These are phyloP conservation scores for Ogataea parapolymorpha DNA, from an alignment of 805 yeast species.

Conservation along the genomic window DNA sequence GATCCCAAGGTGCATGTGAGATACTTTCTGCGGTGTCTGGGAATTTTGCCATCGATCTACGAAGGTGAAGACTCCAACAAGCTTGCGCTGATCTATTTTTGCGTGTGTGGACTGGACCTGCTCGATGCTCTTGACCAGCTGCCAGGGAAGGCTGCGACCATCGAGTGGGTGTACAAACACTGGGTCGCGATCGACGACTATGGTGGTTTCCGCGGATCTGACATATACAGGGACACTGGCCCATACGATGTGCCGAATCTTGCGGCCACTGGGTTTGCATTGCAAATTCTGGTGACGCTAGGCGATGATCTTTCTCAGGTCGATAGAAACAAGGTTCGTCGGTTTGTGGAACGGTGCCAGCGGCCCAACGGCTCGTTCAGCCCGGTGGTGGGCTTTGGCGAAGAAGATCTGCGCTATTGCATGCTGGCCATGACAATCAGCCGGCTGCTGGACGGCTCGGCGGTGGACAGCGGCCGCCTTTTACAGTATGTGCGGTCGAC, in stretches of 20 bases:
- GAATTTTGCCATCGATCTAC: constrained; percentile 41
- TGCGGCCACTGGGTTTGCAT: constrained; percentile 74
- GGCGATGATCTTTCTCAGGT: constrained; percentile 41
- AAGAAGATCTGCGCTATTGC: constrained; percentile 67
- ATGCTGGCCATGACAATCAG: constrained; percentile 71
- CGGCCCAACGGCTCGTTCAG: constrained; percentile 55
- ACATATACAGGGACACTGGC: constrained; percentile 36
- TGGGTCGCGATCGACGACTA: constrained; percentile 34
- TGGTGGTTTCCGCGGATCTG: constrained; percentile 58
- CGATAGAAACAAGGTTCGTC: constrained; percentile 42
- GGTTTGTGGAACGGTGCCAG: constrained; percentile 61
- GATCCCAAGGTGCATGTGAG: constrained; percentile 25
- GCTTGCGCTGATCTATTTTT: constrained; percentile 67
- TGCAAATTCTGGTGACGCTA: constrained; percentile 53
- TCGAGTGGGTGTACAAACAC: constrained; percentile 47
- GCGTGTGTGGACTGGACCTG: constrained; percentile 58
- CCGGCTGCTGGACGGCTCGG: constrained; percentile 40
- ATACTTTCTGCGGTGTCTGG: constrained; percentile 31
- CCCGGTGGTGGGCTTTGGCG: constrained; percentile 48
- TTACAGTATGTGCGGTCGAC: constrained; percentile 35
- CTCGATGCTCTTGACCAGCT: constrained; percentile 32
- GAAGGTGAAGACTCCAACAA: constrained; percentile 68
- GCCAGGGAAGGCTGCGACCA: constrained; percentile 31
- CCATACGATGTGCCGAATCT: constrained; percentile 60
- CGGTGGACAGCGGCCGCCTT: constrained; percentile 43